phyloP scores from a whole-genome alignment of 805 yeast genomes.

The Alloascoidea africana region DNA sequence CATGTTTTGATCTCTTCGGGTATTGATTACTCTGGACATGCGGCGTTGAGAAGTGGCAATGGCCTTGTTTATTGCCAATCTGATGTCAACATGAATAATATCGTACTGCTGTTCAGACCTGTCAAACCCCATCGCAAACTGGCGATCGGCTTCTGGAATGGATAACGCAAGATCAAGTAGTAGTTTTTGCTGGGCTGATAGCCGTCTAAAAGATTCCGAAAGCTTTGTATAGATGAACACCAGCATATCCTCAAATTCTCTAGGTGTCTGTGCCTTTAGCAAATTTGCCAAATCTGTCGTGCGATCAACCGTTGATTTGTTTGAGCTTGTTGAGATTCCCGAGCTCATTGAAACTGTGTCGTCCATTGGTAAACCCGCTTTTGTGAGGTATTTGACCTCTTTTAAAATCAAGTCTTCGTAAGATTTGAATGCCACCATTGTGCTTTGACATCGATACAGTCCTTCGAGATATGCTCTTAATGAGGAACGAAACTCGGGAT shows the following conservation, averaged over 20 bases:
- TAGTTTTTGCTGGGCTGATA: constrained; percentile 66
- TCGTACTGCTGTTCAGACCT: constrained; percentile 13
- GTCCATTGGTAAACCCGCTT: constrained; percentile 44
- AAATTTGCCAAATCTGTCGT: constrained; percentile 25
- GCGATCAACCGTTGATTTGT: constrained; percentile 16
- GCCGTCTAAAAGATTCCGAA: constrained; percentile 58
- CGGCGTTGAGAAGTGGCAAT: constrained; percentile 63
- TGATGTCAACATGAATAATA: constrained; percentile 6
- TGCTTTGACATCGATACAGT: constrained; percentile 43
- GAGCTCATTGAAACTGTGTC: constrained; percentile 16
- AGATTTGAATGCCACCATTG: constrained; percentile 41
- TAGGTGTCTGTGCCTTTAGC: constrained; percentile 53
- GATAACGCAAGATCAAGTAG: constrained; percentile 56
- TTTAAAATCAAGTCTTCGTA: constrained; percentile 56
- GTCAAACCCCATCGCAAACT: too few relatives aligned
- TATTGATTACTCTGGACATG: constrained; percentile 61
- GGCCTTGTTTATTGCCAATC: constrained; percentile 27
- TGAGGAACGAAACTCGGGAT: constrained; percentile 23
- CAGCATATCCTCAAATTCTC: constrained; percentile 64
- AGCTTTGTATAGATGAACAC: constrained; percentile 41
- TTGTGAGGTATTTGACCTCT: constrained; percentile 62
- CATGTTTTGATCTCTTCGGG: constrained; percentile 58
- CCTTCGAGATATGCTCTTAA: constrained; percentile 36
- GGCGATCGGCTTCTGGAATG: constrained; percentile 17
- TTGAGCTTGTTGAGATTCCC: constrained; percentile 10